Base-by-base conservation (phyloP, 1,139 yeast species). In the Saccharomyces hybrid region DNA sequence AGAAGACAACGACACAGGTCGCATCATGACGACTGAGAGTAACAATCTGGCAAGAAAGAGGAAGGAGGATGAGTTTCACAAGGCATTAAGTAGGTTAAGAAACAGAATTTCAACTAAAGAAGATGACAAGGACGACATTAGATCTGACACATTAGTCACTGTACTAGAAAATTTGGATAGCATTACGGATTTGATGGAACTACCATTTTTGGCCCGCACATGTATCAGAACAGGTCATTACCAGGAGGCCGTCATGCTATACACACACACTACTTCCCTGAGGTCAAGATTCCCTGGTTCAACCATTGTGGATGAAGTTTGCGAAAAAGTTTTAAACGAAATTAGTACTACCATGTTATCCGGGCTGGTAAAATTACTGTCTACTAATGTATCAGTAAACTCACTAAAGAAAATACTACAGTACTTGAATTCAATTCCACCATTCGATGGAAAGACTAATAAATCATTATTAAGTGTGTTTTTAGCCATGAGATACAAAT, bases 181-280 rank as follows among this genome's bases (percentile, higher is more conserved):
- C 29, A 77, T 90, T 9, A 80, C 87, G 58, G 96, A 88, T 62
- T 78, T 90, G 9, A 74, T 91, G 58, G 96, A 89, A 65, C 73
- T 93, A 32, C 98, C 98, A 0, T 79, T 95, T 1, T 70, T 91
- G 52, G 84, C 95, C 46, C 78, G 83, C 54, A 82, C 91, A n/a
- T 88, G 97, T 70, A 88, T 90, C 5, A 76, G 82, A 52, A 86
- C 87, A 53, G 97, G 97, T 0, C 88, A 88, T 66, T 93, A 90
- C 67, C 88, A 90, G 46, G 97, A 90, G 64, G 90, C 97, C 5
- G 78, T 91, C 26, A 59, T 69, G 65, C 55, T 69, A 5, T 68
- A 66, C 16, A 78, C 85, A 48, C 82, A 87, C 64, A 81, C 87
- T 0, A 80, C 83, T 57, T 77, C 95, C 51, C 73, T 91, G 44